These are phyloP conservation scores for Saksenaea oblongispora DNA, from an alignment of 371 early-diverging fungal genomes.

Conservation along the genomic window DNA sequence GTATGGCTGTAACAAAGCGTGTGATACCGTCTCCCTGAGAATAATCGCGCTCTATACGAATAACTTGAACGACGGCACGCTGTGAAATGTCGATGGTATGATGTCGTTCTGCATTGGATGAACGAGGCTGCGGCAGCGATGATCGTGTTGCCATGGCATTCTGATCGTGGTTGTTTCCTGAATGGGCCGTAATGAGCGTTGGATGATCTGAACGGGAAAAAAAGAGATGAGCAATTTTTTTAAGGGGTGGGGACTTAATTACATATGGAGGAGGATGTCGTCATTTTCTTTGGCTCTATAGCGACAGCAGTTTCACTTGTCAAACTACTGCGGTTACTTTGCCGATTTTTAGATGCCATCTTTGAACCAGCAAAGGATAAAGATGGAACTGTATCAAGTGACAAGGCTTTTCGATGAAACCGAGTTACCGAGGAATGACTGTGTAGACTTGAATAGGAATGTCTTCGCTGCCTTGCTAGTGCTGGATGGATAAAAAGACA, in stretches of 20 bases:
- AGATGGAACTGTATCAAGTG: constrained; percentile 14
- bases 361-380: neutral
- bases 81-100: constrained; percentile 6
- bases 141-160: constrained; percentile 21
- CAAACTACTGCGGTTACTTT: neutral
- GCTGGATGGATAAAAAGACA: neutral
- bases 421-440: neutral
- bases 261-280: constrained; percentile 7
- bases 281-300: neutral
- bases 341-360: neutral
- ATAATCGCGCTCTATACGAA: constrained; percentile 53
- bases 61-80: neutral
- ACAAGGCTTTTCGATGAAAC: constrained; percentile 8
- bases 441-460: constrained; percentile 2
- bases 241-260: constrained; percentile 1
- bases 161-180: constrained; percentile 9
- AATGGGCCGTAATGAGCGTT: neutral
- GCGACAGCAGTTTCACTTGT: neutral
- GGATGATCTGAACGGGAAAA: neutral
- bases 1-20: constrained; percentile 41
- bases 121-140: constrained; percentile 13
- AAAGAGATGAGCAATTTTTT: neutral
- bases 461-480: constrained; percentile 2
- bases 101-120: neutral
- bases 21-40: constrained; percentile 52